A percentile compares a stretch with the other conserved stretches of the same genome.
Conservation (phyloP, 371 early-diverging fungal species). For the Chytridiales sp. region DNA sequence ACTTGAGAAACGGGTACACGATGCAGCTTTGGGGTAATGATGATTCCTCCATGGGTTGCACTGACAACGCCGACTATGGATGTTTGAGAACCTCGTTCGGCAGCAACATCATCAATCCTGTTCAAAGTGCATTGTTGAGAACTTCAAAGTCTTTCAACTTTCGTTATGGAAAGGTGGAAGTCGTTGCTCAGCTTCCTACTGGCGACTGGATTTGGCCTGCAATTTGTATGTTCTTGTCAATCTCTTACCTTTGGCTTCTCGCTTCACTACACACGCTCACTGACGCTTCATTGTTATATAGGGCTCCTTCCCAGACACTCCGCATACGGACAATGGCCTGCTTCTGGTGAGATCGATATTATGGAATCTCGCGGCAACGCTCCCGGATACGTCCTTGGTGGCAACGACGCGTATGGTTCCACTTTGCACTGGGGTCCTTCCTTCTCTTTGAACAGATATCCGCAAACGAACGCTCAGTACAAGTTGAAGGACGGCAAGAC, state of each 20-base stretch:
- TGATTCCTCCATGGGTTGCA: slow-evolving; percentile 26
- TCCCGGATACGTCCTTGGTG: slow-evolving; percentile 57
- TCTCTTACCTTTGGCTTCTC: background rate
- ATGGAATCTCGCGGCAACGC: slow-evolving; percentile 65
- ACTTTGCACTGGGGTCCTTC: slow-evolving; percentile 63
- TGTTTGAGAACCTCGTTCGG: slow-evolving; percentile 58
- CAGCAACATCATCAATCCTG: slow-evolving; percentile 61
- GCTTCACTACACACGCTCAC: background rate
- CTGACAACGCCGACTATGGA: slow-evolving; percentile 48
- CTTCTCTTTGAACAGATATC: slow-evolving; percentile 20
- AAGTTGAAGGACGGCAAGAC: slow-evolving; percentile 18
- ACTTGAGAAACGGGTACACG: slow-evolving; percentile 34
- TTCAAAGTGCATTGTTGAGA: slow-evolving; percentile 58
- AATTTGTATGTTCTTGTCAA: slow-evolving; percentile 45
- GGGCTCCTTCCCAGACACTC: slow-evolving; percentile 64
- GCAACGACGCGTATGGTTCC: slow-evolving; percentile 49
- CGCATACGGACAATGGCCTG: slow-evolving; percentile 71
- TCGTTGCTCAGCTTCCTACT: slow-evolving; percentile 61
- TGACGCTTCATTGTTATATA: background rate
- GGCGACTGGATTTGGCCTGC: slow-evolving; percentile 72
- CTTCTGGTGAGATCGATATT: slow-evolving; percentile 53
- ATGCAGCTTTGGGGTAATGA: background rate
- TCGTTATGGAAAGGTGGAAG: slow-evolving; percentile 60
- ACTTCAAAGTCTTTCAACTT: slow-evolving; percentile 44
- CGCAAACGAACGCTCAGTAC: slow-evolving; percentile 41